phyloP scores from a whole-genome alignment of 2,329 filamentous ascomycete species.

The Orbilia blumenaviensis region DNA sequence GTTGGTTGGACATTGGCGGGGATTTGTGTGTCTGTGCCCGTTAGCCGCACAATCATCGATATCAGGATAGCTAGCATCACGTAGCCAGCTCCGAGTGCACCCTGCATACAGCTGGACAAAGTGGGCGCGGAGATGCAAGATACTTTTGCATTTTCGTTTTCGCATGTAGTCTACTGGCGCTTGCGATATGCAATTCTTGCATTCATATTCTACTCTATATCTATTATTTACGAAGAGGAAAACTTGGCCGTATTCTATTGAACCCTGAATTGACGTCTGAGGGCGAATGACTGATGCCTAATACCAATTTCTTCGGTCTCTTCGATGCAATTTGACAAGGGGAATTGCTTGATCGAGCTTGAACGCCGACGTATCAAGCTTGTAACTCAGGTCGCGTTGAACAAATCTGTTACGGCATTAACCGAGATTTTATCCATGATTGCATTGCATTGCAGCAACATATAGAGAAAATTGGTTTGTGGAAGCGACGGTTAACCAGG shows the following conservation, averaged over 20 bases:
- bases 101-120: slow-evolving; percentile 14
- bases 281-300: slow-evolving; percentile 34
- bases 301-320: neutral
- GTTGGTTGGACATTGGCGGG: slow-evolving; percentile 10
- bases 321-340: slow-evolving; percentile 19
- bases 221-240: too few relatives aligned
- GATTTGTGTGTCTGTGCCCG: neutral
- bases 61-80: slow-evolving; percentile 1
- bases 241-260: neutral
- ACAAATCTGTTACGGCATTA: slow-evolving; percentile 26
- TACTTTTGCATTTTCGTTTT: slow-evolving; percentile 18
- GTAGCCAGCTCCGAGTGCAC: neutral
- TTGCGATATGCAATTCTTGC: neutral
- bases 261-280: slow-evolving; percentile 9
- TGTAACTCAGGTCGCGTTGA: slow-evolving; percentile 1
- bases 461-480: slow-evolving; percentile 5
- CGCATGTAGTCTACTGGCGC: slow-evolving; percentile 4
- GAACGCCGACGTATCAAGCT: slow-evolving; percentile 26
- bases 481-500: slow-evolving; percentile 17
- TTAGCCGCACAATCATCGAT: slow-evolving; percentile 12
- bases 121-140: slow-evolving; percentile 9
- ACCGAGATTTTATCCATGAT: slow-evolving; percentile 15
- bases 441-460: neutral
- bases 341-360: neutral
- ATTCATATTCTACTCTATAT: too few relatives aligned